Evolutionary conservation across 495 filamentous ascomycete genomes (phyloP).

Genomic region (Aspergillus nanangensis): DNA sequence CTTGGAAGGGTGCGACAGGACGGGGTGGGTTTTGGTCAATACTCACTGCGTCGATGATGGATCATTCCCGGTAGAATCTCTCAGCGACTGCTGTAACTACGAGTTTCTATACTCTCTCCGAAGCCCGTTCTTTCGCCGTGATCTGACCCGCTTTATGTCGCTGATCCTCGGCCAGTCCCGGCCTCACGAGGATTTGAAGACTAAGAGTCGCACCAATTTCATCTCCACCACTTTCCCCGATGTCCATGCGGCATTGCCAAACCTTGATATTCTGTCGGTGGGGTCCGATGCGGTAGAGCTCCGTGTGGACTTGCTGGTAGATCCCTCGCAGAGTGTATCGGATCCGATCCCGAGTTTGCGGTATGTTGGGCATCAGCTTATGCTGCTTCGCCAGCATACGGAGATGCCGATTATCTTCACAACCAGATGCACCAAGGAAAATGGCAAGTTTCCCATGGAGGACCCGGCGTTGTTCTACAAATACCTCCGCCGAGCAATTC

Average conservation of each 20-base stretch:
- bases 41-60: constrained; percentile 68
- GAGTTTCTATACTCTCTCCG: constrained; percentile 73
- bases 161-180: constrained; percentile 71
- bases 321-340: constrained; percentile 57
- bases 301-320: constrained; percentile 74
- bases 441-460: constrained; percentile 79
- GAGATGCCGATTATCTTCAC: constrained; percentile 86
- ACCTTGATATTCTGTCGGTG: constrained; percentile 79
- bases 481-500: constrained; percentile 72
- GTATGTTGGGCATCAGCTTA: constrained; percentile 81
- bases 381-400: constrained; percentile 75
- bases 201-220: constrained; percentile 71
- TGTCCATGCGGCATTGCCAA: constrained; percentile 75
- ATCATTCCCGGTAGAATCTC: constrained; percentile 57
- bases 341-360: constrained; percentile 67
- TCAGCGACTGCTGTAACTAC: constrained; percentile 67
- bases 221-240: constrained; percentile 86
- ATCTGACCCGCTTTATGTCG: constrained; percentile 70
- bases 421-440: constrained; percentile 72
- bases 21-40: constrained; percentile 59
- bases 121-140: constrained; percentile 66
- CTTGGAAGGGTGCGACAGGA: constrained; percentile 42
- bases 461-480: constrained; percentile 68
- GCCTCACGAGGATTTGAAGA: constrained; percentile 68
- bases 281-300: constrained; percentile 81